Conservation (phyloP, 768 basidiomycete genomes). For the Leccinum incarnatum region DNA sequence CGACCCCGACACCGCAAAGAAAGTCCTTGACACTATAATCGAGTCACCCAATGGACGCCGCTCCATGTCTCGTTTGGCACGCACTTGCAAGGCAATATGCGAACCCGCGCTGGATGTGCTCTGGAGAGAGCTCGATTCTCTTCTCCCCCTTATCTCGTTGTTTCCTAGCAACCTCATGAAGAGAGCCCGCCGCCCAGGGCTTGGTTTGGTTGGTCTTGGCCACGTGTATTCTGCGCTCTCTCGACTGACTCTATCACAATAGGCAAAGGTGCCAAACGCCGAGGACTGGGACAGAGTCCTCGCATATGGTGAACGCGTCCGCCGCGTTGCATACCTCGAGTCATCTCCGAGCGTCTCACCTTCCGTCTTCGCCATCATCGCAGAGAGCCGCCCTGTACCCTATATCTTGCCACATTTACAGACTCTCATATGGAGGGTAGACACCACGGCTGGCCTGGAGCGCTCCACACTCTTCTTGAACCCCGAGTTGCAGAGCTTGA, state of each 20-base stretch:
- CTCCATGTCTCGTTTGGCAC: conserved; percentile 64
- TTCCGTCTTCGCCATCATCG: conserved; percentile 64
- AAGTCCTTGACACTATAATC: conserved; percentile 49
- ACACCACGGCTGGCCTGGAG: conserved; percentile 63
- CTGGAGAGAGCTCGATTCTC: conserved; percentile 77
- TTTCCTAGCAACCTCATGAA: conserved; percentile 69
- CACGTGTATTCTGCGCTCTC: not conserved
- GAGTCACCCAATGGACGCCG: conserved; percentile 65
- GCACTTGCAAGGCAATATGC: conserved; percentile 71
- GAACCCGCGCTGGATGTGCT: conserved; percentile 70
- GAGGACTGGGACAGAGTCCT: conserved; percentile 70
- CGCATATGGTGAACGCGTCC: conserved; percentile 65
- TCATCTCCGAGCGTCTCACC: conserved; percentile 58
- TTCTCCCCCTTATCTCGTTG: conserved; percentile 66
- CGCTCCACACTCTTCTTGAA: conserved; percentile 63
- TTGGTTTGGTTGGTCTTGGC: conserved; percentile 63
- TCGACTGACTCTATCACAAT: conserved; percentile 10
- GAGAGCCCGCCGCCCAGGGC: conserved; percentile 67
- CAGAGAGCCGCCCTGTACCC: conserved; percentile 57
- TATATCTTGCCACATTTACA: conserved; percentile 70
- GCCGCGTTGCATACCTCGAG: conserved; percentile 69
- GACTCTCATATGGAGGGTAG: conserved; percentile 70
- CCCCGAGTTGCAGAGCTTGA: conserved; percentile 57
- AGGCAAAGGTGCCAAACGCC: conserved; percentile 60
- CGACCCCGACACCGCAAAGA: conserved; percentile 57